phyloP scores from a whole-genome alignment of 2,329 filamentous ascomycete genomes.

The Xylariaceae sp. region DNA sequence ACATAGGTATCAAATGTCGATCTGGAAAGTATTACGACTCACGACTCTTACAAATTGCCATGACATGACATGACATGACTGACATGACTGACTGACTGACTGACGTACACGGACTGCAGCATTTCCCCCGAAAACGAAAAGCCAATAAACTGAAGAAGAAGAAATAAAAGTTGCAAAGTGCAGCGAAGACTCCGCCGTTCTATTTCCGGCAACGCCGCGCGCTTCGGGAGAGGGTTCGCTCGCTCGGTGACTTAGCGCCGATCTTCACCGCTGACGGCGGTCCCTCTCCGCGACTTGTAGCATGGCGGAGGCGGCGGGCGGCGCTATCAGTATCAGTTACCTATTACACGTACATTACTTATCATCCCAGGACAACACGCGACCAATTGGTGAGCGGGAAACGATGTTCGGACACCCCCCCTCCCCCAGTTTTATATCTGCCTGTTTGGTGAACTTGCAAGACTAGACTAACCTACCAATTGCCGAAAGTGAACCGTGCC shows the following conservation, averaged over 20 bases:
- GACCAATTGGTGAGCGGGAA: too few relatives aligned
- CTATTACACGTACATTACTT: not conserved
- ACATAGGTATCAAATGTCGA: not conserved
- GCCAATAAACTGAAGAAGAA: too few relatives aligned
- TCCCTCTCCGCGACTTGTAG: conserved; percentile 12
- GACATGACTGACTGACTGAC: too few relatives aligned
- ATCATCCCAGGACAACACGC: too few relatives aligned
- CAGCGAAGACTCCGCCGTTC: not conserved
- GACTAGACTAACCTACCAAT: too few relatives aligned
- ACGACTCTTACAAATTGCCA: not conserved
- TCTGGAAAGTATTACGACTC: not conserved
- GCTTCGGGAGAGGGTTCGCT: conserved; percentile 15
- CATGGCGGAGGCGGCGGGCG: conserved; percentile 14
- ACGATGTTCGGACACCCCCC: too few relatives aligned
- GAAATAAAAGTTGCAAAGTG: not conserved
- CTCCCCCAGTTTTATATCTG: too few relatives aligned
- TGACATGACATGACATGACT: too few relatives aligned
- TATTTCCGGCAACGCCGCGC: conserved; percentile 3
- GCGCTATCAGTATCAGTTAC: conserved; percentile 18
- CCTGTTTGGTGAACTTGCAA: too few relatives aligned
- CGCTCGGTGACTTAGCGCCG: conserved; percentile 24
- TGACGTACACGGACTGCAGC: too few relatives aligned
- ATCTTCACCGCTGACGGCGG: conserved; percentile 26
- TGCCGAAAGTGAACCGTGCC: too few relatives aligned
- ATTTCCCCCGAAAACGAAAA: too few relatives aligned